Evolutionary conservation across 2,329 filamentous ascomycete genomes (phyloP), one percentile per base, ranked within the genome.

Genomic region (Cercospora canescens): DNA sequence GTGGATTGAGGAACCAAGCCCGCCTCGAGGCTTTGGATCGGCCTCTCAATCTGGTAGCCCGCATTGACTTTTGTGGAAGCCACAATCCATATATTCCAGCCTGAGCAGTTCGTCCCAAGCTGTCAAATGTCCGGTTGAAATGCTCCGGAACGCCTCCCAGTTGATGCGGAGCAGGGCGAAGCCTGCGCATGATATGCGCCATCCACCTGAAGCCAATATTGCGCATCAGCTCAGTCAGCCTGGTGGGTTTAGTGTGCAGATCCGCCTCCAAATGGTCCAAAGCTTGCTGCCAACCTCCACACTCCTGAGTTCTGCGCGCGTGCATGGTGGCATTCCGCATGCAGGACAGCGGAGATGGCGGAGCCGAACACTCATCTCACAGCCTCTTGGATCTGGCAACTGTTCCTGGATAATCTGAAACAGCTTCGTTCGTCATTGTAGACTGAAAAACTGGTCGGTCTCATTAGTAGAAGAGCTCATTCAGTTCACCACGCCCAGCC

Each of bases 21-120:
- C 35, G 26, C 57, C n/a, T 30, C 28, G 24, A 45, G 57, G 35
- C 37, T 60, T 39, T 60, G 68, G 45, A 28, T 63, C 64, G 21
- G 60, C 66, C 56, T 70, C 65, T 26, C 62, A 56, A 30, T 48
- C 59, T 39, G 56, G 56, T 41, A n/a, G 35, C 34, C 32, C 57
- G 57, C 57, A 45, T 60, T 45, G 57, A 60, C 35, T 32, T 60
- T 45, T 60, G 57, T 60, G 57, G 37, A 60, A 30, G 57, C 57
- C 37, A 45, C 57, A 24, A 48, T 35, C 18, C 57, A 60, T 60
- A 45, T 60, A 26, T 28, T 60, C 57, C 28, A 60, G 57, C 57
- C 52, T 56, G 52, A 34, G 28, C 52, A 32, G 52, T 35, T 35
- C 45, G 28, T 56, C 30, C 6, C 32, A 18, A 56, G 52, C 28